Evolutionary conservation across 345 rosid species (phyloP).

Genomic region (Syzygium aqueum): DNA sequence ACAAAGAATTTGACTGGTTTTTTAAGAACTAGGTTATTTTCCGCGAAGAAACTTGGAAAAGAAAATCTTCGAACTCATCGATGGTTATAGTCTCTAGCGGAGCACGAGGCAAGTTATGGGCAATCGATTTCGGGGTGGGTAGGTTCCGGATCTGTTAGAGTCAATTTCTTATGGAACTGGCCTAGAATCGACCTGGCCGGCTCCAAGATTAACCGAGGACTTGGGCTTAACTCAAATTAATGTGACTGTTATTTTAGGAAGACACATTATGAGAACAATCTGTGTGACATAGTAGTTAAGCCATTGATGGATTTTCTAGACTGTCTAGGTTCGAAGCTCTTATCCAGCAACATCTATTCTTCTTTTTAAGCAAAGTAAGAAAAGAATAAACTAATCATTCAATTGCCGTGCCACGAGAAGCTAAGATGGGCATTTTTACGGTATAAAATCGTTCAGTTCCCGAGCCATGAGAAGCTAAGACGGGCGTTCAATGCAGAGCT

Average conservation of each 20-base stretch:
- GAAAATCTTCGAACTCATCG: background rate
- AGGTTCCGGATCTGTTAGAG: too few relatives aligned
- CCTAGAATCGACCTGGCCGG: background rate
- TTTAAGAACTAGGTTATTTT: background rate
- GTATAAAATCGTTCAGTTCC: background rate
- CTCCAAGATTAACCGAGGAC: background rate
- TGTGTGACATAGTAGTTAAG: background rate
- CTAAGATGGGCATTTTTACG: background rate
- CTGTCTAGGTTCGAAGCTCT: background rate
- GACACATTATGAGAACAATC: background rate
- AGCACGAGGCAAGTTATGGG: background rate
- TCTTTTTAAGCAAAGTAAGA: background rate
- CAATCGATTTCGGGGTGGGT: background rate
- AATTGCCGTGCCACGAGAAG: background rate
- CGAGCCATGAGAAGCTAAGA: background rate
- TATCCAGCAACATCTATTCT: too few relatives aligned
- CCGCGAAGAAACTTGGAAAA: background rate
- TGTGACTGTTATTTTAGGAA: background rate
- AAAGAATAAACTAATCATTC: background rate
- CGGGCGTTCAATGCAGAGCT: too few relatives aligned
- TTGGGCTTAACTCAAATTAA: background rate
- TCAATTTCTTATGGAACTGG: background rate
- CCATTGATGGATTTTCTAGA: background rate
- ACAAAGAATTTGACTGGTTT: background rate
- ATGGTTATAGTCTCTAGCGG: background rate